A percentile compares a stretch with the other conserved stretches of the same genome.
phyloP scores from a whole-genome alignment of 2,329 filamentous ascomycete genomes.

The Botrytis fragariae region DNA sequence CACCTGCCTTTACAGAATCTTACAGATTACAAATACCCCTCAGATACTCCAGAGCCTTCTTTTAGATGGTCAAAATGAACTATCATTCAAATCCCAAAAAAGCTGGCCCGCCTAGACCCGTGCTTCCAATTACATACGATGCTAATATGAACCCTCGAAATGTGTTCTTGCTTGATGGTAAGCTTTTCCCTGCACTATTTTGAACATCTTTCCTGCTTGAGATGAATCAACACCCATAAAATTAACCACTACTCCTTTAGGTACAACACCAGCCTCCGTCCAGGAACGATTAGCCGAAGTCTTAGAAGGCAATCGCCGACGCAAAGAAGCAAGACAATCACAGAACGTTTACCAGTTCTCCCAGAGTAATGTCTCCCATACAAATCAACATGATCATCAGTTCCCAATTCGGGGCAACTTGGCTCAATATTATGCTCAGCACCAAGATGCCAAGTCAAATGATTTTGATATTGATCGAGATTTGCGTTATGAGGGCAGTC shows the following conservation, averaged over 20 bases:
- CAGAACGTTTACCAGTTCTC: fast-evolving
- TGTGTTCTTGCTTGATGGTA: not conserved
- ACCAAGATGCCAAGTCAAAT: fast-evolving
- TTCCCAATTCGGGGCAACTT: no score
- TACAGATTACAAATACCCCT: no score
- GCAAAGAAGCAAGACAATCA: not conserved
- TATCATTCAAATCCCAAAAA: not conserved
- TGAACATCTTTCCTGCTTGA: fast-evolving
- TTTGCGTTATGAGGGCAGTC: fast-evolving
- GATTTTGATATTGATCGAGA: not conserved
- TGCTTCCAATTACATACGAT: not conserved
- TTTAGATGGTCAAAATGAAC: not conserved
- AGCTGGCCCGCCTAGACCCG: no score
- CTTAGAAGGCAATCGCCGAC: not conserved
- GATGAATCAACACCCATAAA: no score
- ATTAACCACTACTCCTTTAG: not conserved
- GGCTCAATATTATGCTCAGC: not conserved
- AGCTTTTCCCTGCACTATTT: not conserved
- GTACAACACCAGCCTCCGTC: not conserved
- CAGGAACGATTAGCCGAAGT: not conserved
- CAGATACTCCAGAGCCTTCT: no score
- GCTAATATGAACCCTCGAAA: not conserved
- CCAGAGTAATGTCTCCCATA: not conserved
- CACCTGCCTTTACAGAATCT: no score
- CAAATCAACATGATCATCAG: no score